A percentile compares a stretch with the other conserved stretches of the same genome.
These are phyloP conservation scores for Dictyostelium brefeldianum DNA, from an alignment of 78 protist species.

Conservation along the genomic window DNA sequence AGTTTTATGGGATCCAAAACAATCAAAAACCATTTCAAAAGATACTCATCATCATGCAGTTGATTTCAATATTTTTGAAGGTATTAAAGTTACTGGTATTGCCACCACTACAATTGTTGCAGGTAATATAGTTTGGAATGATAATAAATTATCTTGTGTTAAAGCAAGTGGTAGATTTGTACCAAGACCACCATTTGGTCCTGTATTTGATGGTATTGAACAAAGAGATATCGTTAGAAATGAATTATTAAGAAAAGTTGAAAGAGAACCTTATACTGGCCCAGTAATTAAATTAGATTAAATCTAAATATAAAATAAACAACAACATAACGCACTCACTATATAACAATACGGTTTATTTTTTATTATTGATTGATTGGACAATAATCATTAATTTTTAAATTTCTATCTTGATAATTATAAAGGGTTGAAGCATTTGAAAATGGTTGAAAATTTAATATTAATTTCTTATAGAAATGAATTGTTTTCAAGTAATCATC, in stretches of 20 bases:
- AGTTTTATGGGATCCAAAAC: slow-evolving; percentile 89
- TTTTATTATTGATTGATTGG: not conserved
- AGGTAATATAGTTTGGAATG: slow-evolving; percentile 76
- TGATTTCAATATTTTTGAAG: slow-evolving; percentile 94
- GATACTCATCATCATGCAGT: slow-evolving; percentile 90
- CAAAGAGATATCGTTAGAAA: slow-evolving; percentile 64
- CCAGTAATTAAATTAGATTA: slow-evolving; percentile 25
- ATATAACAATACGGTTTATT: too few species aligned
- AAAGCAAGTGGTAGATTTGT: slow-evolving; percentile 82
- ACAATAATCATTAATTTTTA: not conserved
- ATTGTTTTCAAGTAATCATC: slow-evolving; percentile 15
- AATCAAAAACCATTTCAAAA: slow-evolving; percentile 79
- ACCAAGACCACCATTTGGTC: slow-evolving; percentile 72
- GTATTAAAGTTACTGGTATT: slow-evolving; percentile 86
- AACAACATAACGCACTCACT: too few species aligned
- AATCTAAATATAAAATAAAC: not conserved
- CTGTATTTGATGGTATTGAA: slow-evolving; percentile 78
- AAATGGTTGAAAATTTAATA: slow-evolving; percentile 27
- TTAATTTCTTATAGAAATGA: slow-evolving; percentile 30
- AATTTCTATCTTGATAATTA: not conserved
- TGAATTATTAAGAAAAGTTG: slow-evolving; percentile 77
- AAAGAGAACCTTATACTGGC: slow-evolving; percentile 85
- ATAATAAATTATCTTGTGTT: slow-evolving; percentile 45
- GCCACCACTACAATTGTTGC: slow-evolving; percentile 61
- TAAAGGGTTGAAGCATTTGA: not conserved